phyloP scores from a whole-genome alignment of 2,329 filamentous ascomycete species.

The Kalaharituber pfeilii region DNA sequence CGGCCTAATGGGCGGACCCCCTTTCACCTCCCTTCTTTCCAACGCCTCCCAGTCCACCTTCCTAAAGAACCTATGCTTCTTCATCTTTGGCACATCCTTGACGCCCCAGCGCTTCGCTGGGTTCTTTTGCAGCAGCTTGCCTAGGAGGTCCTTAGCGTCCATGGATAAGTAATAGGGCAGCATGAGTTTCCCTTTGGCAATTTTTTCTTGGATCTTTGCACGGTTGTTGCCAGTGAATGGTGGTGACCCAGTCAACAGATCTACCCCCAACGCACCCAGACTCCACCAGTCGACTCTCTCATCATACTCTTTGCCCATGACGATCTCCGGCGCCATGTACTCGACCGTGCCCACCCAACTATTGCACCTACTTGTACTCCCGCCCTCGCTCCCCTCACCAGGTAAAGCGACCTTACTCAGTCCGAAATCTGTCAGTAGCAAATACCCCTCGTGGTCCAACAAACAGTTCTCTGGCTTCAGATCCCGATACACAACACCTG shows the following conservation, averaged over 20 bases:
- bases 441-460: constrained; percentile 74
- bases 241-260: constrained; percentile 79
- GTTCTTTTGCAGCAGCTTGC: constrained; percentile 76
- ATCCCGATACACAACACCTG: constrained; percentile 91
- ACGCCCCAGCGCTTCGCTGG: constrained; percentile 75
- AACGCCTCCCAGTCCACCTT: constrained; percentile 90
- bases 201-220: constrained; percentile 89
- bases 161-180: constrained; percentile 80
- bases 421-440: constrained; percentile 90
- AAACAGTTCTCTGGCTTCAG: constrained; percentile 97
- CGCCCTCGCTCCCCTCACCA: constrained; percentile 46
- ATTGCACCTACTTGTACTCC: constrained; percentile 57
- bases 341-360: constrained; percentile 89
- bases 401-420: constrained; percentile 66
- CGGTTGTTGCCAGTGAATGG: constrained; percentile 78
- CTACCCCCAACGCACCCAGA: constrained; percentile 77
- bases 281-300: constrained; percentile 96
- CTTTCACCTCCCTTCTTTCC: constrained; percentile 57
- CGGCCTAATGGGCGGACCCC: constrained; percentile 62
- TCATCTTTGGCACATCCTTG: constrained; percentile 66
- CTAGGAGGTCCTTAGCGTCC: constrained; percentile 88
- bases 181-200: constrained; percentile 75
- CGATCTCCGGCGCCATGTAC: constrained; percentile 97
- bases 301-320: constrained; percentile 65
- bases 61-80: constrained; percentile 88